phyloP scores from a whole-genome alignment of 129 eudicot genomes.

The Logfia minima region DNA sequence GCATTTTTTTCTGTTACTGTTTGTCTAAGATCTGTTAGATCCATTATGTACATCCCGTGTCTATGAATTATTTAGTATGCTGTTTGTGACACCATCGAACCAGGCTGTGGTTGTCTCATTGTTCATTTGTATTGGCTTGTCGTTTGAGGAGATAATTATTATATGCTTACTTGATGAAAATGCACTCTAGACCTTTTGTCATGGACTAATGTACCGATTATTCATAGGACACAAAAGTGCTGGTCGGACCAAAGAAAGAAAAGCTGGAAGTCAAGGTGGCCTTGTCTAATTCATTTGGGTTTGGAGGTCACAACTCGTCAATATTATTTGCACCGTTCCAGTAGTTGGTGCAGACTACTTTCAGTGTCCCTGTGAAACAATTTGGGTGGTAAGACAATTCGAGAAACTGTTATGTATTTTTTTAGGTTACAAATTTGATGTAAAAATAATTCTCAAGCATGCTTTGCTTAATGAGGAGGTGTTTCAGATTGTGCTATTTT shows the following conservation, averaged over 20 bases:
- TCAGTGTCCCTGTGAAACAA: neutral
- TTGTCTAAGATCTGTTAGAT: neutral
- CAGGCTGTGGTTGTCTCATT: neutral
- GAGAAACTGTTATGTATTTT: neutral
- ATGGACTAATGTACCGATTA: neutral
- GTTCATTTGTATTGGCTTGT: neutral
- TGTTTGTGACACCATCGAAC: neutral
- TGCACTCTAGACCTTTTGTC: neutral
- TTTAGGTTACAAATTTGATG: neutral
- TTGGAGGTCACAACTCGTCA: constrained; percentile 92
- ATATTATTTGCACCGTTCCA: constrained; percentile 79
- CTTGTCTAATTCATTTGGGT: constrained; percentile 86
- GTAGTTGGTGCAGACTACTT: constrained; percentile 22
- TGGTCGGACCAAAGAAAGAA: constrained; percentile 87
- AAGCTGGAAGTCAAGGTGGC: constrained; percentile 72
- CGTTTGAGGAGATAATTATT: neutral
- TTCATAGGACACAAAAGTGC: constrained; percentile 59
- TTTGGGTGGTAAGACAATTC: constrained; percentile 24
- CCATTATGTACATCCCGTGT: neutral
- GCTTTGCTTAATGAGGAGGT: neutral
- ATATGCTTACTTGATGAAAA: neutral
- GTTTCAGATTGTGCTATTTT: neutral
- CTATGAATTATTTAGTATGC: neutral
- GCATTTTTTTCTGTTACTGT: neutral
- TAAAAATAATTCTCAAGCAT: neutral